These are phyloP conservation scores for Lojkania enalia DNA, from an alignment of 2,329 filamentous ascomycete genomes.

Conservation along the genomic window DNA sequence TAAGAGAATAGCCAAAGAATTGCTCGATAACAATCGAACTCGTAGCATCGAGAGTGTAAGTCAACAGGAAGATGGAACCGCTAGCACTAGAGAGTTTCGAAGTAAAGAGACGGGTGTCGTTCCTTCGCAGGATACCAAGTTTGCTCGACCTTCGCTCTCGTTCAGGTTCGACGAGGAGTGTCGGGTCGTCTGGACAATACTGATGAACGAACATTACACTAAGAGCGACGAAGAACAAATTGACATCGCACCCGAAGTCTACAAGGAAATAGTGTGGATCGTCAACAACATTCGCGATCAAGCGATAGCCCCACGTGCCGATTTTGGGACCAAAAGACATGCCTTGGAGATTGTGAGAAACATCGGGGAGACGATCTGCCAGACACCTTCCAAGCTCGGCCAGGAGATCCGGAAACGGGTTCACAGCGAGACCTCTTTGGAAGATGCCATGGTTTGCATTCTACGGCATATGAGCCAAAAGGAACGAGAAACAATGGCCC, in stretches of 20 bases:
- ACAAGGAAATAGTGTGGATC: background rate
- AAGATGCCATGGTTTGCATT: constrained; percentile 3
- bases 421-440: background rate
- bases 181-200: background rate
- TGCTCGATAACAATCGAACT: background rate
- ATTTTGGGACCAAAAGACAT: background rate
- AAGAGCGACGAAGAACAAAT: background rate
- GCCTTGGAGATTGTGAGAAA: background rate
- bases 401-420: background rate
- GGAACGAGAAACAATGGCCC: constrained; percentile 54
- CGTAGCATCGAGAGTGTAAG: background rate
- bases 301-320: background rate
- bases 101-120: too few species aligned
- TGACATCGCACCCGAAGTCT: background rate
- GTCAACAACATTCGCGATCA: background rate
- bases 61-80: background rate
- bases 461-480: constrained; percentile 5
- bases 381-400: background rate
- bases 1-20: background rate
- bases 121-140: background rate
- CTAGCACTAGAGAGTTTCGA: background rate
- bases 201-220: background rate
- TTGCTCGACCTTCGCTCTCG: background rate
- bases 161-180: background rate
- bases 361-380: background rate